These are phyloP conservation scores for Clarireedia paspali DNA, from an alignment of 2,329 filamentous ascomycete genomes.

Conservation along the genomic window DNA sequence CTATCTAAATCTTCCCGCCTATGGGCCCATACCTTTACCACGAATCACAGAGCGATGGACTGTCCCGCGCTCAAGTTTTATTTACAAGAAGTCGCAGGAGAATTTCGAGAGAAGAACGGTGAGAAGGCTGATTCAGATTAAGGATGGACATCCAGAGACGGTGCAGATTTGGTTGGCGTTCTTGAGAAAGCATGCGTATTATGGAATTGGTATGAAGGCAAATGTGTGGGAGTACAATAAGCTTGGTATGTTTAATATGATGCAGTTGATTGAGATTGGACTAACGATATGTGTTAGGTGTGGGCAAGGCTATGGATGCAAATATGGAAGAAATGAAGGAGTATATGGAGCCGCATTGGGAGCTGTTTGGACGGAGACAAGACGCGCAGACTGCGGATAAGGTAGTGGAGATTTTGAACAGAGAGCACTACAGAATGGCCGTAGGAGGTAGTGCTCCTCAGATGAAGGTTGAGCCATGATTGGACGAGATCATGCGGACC, in stretches of 20 bases:
- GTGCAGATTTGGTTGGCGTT: constrained; percentile 92
- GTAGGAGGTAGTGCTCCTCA: constrained; percentile 25
- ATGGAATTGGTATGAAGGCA: constrained; percentile 98
- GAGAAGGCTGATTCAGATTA: constrained; percentile 81
- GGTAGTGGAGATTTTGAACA: constrained; percentile 49
- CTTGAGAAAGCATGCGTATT: constrained; percentile 83
- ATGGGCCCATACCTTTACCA: constrained; percentile 78
- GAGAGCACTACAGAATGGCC: constrained; percentile 36
- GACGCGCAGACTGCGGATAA: constrained; percentile 44
- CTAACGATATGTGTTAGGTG: constrained; percentile 31
- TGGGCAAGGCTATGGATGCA: constrained; percentile 45
- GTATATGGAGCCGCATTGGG: constrained; percentile 45
- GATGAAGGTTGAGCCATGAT: constrained; percentile 8
- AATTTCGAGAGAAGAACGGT: constrained; percentile 93
- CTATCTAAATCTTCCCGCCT: constrained; percentile 80
- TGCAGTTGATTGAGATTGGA: background rate
- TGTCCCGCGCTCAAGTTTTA: constrained; percentile 79
- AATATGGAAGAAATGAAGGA: constrained; percentile 36
- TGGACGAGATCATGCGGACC: too few relatives aligned
- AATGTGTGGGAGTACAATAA: constrained; percentile 87
- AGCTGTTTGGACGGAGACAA: constrained; percentile 46
- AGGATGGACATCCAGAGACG: constrained; percentile 80
- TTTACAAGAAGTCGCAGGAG: constrained; percentile 95
- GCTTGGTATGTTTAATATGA: constrained; percentile 44
- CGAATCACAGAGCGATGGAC: constrained; percentile 90